phyloP scores from a whole-genome alignment of 106 monocot species.

The Chionographis japonica region DNA sequence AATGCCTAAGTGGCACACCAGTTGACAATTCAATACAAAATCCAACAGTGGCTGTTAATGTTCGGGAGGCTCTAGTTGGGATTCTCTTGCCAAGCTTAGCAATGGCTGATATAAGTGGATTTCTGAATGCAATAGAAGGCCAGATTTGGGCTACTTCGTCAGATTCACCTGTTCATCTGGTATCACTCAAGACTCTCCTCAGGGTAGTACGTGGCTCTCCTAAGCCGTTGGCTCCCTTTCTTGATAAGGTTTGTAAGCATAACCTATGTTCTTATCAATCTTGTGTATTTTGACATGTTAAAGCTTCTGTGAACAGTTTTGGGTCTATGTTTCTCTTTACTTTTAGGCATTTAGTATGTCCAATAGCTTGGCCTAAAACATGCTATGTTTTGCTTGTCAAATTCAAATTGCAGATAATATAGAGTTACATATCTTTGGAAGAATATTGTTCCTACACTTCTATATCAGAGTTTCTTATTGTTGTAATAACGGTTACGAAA shows the following conservation, averaged over 20 bases:
- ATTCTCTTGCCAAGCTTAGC: conserved; percentile 92
- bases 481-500: too few relatives aligned
- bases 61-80: conserved; percentile 70
- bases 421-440: too few relatives aligned
- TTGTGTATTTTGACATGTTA: too few relatives aligned
- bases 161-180: conserved; percentile 87
- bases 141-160: conserved; percentile 91
- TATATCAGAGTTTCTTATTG: too few relatives aligned
- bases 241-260: conserved; percentile 67
- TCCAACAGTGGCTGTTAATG: conserved; percentile 39
- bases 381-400: too few relatives aligned
- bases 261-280: too few relatives aligned
- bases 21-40: conserved; percentile 35
- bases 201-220: conserved; percentile 81
- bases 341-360: too few relatives aligned
- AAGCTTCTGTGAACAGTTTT: too few relatives aligned
- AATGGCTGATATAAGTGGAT: conserved; percentile 72
- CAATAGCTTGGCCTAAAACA: too few relatives aligned
- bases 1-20: conserved; percentile 54
- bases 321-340: too few relatives aligned
- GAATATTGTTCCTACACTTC: too few relatives aligned
- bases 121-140: conserved; percentile 74
- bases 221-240: conserved; percentile 63
- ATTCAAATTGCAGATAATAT: too few relatives aligned
- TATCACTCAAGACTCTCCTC: conserved; percentile 69